Base-by-base conservation (phyloP, 306 rosid genomes). In the Rosa chinensis region DNA sequence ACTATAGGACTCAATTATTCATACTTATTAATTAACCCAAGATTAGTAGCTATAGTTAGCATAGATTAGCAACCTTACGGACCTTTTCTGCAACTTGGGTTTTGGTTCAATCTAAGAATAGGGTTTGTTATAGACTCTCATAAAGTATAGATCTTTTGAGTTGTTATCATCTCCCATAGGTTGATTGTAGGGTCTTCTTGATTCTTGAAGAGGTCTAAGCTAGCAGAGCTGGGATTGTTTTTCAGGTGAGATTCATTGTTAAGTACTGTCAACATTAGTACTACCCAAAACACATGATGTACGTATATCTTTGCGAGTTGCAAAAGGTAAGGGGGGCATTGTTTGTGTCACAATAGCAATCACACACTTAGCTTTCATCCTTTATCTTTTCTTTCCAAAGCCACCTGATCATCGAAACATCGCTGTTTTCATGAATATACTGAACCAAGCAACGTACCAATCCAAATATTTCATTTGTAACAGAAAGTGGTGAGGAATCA, bases 301-400 rank as follows among this genome's bases (percentile, higher is more conserved):
- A 32, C 37, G 37, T 79, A 53, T 58, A 73, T 71, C 82, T 82
- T 85, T 75, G 59, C 82, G 84, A 66, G 74, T 77, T 78, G 79
- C 75, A 84, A 85, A 88, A 82, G 67, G 80, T 25, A 3, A 63
- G 10, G 53, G 56, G 44, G 81, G 82, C 77, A 78, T 81, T 67
- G 66, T 75, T 76, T 75, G 80, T 37, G 84, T 80, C 75, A 75
- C 85, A 79, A 82, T 61, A 69, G 56, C 43, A 68, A 73, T 82
- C 86, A 77, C 76, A 87, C 1, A 90, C 85, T 79, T 82, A 84
- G 82, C 86, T 90, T 88, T 88, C 85, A 84, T 78, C 35, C 40
- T 71, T 53, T 49, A n/a, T 53, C 79, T 80, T 63, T 81, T 77
- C 71, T 67, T 39, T 70, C 78, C 63, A 53, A 77, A 78, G 70